Evolutionary conservation across 2,329 filamentous ascomycete species (phyloP).

Genomic region (Delphinella strobiligena): DNA sequence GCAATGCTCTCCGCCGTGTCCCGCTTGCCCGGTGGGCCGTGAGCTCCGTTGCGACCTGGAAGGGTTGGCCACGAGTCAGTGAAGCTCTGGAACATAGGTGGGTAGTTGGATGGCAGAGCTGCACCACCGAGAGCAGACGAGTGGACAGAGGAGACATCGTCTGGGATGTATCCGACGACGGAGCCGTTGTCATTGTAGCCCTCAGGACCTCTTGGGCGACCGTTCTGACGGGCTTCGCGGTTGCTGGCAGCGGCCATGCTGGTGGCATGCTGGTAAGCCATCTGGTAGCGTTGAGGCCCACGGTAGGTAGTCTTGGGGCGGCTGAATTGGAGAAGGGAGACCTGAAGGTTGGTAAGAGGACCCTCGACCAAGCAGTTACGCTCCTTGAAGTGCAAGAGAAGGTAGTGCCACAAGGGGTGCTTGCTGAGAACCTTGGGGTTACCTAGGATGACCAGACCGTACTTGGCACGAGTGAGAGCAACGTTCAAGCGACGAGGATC

Average conservation of each 20-base stretch:
- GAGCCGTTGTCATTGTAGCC: slow-evolving; percentile 62
- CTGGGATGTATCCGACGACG: slow-evolving; percentile 88
- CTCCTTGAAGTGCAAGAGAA: slow-evolving; percentile 94
- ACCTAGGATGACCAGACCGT: slow-evolving; percentile 87
- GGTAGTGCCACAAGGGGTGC: slow-evolving; percentile 93
- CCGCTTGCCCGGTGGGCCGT: slow-evolving; percentile 42
- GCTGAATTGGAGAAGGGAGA: slow-evolving; percentile 87
- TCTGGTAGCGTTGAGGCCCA: slow-evolving; percentile 74
- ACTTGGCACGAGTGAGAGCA: slow-evolving; percentile 91
- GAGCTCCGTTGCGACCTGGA: slow-evolving; percentile 43
- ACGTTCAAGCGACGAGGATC: slow-evolving; percentile 96
- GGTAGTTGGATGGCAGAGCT: slow-evolving; percentile 57
- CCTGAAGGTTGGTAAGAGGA: slow-evolving; percentile 88
- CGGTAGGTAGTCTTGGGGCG: slow-evolving; percentile 87
- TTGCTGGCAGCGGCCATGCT: slow-evolving; percentile 42
- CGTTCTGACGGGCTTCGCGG: slow-evolving; percentile 27
- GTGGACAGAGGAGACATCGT: slow-evolving; percentile 93
- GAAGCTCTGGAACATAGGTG: slow-evolving; percentile 92
- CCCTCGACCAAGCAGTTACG: slow-evolving; percentile 92
- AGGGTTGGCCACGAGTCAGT: slow-evolving; percentile 82
- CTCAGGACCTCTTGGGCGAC: slow-evolving; percentile 29
- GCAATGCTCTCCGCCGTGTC: slow-evolving; percentile 51
- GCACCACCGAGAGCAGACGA: slow-evolving; percentile 75
- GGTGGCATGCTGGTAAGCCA: slow-evolving; percentile 58
- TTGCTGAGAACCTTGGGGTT: slow-evolving; percentile 97